Evolutionary conservation across 768 basidiomycete species (phyloP).

Genomic region (Psilocybe tampanensis): DNA sequence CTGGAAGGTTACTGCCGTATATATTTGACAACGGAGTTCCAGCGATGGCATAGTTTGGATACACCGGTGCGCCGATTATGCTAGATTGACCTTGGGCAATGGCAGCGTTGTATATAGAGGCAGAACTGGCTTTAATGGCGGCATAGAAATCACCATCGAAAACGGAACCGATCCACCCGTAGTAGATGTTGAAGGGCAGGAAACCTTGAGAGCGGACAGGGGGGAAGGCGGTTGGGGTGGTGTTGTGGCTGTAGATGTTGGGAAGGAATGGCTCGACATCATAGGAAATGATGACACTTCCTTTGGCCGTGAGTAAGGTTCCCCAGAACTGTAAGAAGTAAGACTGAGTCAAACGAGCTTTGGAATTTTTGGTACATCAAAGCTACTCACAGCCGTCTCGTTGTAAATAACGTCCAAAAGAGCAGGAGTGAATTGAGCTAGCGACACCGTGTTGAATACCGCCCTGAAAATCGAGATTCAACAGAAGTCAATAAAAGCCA

Average conservation of each 20-base stretch:
- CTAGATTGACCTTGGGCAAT: conserved; percentile 34
- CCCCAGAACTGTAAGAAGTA: conserved; percentile 41
- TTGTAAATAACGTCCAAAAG: conserved; percentile 44
- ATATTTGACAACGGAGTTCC: conserved; percentile 52
- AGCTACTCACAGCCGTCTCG: conserved; percentile 40
- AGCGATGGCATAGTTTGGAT: conserved; percentile 58
- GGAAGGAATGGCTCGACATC: conserved; percentile 55
- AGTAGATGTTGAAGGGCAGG: conserved; percentile 32
- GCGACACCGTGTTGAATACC: conserved; percentile 45
- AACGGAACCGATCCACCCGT: conserved; percentile 20
- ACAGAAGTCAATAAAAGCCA: neutral
- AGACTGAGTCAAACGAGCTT: neutral
- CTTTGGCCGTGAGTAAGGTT: conserved; percentile 25
- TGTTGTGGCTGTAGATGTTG: conserved; percentile 34
- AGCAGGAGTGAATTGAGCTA: conserved; percentile 33
- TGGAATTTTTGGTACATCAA: neutral
- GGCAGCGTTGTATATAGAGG: conserved; percentile 35
- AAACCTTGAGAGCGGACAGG: conserved; percentile 27
- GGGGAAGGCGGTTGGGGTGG: conserved; percentile 46
- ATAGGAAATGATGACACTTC: conserved; percentile 37
- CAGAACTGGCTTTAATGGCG: conserved; percentile 40
- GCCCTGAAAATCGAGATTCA: conserved; percentile 20
- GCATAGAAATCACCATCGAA: conserved; percentile 32
- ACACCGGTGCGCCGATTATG: conserved; percentile 30
- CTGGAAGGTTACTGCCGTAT: conserved; percentile 52